A percentile compares a stretch with the other conserved stretches of the same genome.
These are phyloP conservation scores for Boechera divaricarpa DNA, from an alignment of 345 rosid species.

Conservation along the genomic window DNA sequence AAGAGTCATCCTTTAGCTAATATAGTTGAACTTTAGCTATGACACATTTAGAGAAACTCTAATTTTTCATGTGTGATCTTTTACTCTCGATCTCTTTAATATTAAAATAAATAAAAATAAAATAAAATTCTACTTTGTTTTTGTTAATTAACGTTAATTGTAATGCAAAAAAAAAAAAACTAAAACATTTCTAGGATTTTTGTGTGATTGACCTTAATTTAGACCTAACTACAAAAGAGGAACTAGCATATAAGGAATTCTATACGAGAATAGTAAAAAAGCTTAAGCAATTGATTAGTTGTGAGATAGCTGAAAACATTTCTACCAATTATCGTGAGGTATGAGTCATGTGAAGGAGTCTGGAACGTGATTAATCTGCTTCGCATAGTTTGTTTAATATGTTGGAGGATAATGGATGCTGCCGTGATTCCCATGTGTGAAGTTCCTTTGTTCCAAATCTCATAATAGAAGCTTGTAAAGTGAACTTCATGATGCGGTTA, in stretches of 20 bases:
- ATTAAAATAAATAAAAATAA: constrained; percentile 26
- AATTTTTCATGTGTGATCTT: constrained; percentile 39
- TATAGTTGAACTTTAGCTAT: constrained; percentile 32
- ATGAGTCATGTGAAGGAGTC: background rate
- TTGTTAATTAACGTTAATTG: background rate
- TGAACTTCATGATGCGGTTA: background rate
- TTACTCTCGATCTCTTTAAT: constrained; percentile 3
- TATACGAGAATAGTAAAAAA: background rate
- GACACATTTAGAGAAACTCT: constrained; percentile 35
- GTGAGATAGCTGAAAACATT: background rate
- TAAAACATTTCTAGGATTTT: background rate
- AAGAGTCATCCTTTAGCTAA: constrained; percentile 54
- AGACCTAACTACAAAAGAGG: background rate
- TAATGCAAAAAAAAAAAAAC: background rate
- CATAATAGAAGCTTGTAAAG: background rate
- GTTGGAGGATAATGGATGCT: background rate
- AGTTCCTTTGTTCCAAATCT: background rate
- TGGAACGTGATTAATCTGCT: background rate
- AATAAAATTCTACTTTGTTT: background rate
- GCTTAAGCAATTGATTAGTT: background rate
- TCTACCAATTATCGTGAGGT: background rate
- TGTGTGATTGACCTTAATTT: background rate
- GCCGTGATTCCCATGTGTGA: background rate
- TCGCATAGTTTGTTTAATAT: background rate
- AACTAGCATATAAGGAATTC: background rate